phyloP scores from a whole-genome alignment of 83 land plant species.

The Larix sibirica region DNA sequence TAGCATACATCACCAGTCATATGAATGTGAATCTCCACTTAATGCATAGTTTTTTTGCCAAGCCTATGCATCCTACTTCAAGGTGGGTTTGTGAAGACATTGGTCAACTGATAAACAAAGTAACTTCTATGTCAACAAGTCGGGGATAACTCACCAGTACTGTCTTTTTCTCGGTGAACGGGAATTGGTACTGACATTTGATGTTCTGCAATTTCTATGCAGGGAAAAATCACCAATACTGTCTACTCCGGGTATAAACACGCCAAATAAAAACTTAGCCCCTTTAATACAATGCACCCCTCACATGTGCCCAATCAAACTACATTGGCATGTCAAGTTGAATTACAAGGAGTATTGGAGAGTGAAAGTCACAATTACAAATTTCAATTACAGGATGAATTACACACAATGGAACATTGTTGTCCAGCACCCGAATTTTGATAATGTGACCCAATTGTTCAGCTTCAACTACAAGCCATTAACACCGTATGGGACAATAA shows the following conservation, averaged over 20 bases:
- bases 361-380: conserved; percentile 54
- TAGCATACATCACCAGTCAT: too few species aligned
- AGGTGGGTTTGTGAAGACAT: too few species aligned
- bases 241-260: conserved; percentile 24
- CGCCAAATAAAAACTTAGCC: conserved; percentile 26
- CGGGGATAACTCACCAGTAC: too few species aligned
- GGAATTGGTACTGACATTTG: too few species aligned
- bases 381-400: conserved; percentile 59
- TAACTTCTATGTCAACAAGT: too few species aligned
- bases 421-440: conserved; percentile 61
- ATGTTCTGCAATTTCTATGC: background rate
- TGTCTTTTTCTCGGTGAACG: too few species aligned
- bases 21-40: too few species aligned
- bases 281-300: conserved; percentile 58
- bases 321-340: conserved; percentile 70
- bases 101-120: too few species aligned
- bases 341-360: conserved; percentile 72
- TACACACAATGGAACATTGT: conserved; percentile 63
- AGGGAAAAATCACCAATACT: conserved; percentile 29
- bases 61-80: too few species aligned
- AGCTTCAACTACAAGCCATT: conserved; percentile 58
- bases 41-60: too few species aligned
- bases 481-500: conserved; percentile 47
- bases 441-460: conserved; percentile 48
- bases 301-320: conserved; percentile 66